Percentiles rank a stretch among this genome's conserved stretches.
Evolutionary conservation across 768 basidiomycete genomes (phyloP).

Genomic region (Clathrus columnatus): DNA sequence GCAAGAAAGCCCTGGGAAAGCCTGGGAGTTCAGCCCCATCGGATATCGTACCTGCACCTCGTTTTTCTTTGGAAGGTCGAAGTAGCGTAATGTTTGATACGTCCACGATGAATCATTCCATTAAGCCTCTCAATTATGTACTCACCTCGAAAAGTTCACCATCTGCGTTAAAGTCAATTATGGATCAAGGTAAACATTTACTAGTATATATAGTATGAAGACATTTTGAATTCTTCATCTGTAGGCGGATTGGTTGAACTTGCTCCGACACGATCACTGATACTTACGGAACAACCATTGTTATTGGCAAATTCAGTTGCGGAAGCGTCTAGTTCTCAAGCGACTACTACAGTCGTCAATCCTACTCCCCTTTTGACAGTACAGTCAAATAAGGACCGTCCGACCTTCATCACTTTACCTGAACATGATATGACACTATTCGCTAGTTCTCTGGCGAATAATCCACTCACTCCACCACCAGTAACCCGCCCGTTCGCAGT

Average conservation of each 20-base stretch:
- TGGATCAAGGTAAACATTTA: conserved; percentile 51
- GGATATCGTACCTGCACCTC: not conserved
- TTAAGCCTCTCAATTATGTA: not conserved
- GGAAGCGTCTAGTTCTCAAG: conserved; percentile 4
- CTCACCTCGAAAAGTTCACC: conserved; percentile 22
- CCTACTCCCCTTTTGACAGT: not conserved
- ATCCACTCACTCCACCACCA: not conserved
- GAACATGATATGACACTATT: not conserved
- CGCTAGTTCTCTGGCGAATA: not conserved
- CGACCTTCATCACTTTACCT: conserved; percentile 9
- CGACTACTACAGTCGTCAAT: not conserved
- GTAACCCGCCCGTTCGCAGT: not conserved
- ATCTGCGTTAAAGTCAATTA: conserved; percentile 53
- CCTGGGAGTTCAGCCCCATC: not conserved
- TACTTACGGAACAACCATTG: conserved; percentile 2
- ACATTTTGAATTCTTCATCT: not conserved
- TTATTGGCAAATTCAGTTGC: not conserved
- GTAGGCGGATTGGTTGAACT: conserved; percentile 53
- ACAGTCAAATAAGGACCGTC: conserved; percentile 12
- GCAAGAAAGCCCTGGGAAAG: conserved; percentile 33
- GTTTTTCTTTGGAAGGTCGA: not conserved
- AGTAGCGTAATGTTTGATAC: not conserved
- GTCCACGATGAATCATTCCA: not conserved
- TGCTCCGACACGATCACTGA: conserved; percentile 33
- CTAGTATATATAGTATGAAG: no score